Percentiles rank a stretch among this genome's conserved stretches.
Evolutionary conservation across 2,329 filamentous ascomycete genomes (phyloP).

Genomic region (Stromatinia cepivora): DNA sequence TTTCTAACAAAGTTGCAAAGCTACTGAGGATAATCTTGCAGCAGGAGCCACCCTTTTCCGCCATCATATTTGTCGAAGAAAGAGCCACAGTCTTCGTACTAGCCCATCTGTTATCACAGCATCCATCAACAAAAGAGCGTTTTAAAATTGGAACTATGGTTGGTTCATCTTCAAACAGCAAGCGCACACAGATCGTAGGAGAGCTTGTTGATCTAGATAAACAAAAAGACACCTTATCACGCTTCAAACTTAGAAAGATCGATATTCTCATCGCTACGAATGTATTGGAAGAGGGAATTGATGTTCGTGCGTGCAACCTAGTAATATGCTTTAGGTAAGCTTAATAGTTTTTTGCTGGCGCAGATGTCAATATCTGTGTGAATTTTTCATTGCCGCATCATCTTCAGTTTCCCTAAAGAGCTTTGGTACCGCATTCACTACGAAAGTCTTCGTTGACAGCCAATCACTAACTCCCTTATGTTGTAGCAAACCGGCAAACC

Average conservation of each 20-base stretch:
- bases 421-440: neutral
- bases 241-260: slow-evolving; percentile 55
- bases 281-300: slow-evolving; percentile 65
- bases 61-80: slow-evolving; percentile 69
- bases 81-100: slow-evolving; percentile 62
- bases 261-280: slow-evolving; percentile 61
- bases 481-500: slow-evolving; percentile 53
- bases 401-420: neutral
- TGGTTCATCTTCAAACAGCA: slow-evolving; percentile 49
- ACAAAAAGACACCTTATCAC: slow-evolving; percentile 45
- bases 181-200: slow-evolving; percentile 46
- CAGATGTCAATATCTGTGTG: neutral
- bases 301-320: slow-evolving; percentile 62
- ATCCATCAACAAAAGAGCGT: slow-evolving; percentile 49
- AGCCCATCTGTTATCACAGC: slow-evolving; percentile 48
- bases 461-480: neutral
- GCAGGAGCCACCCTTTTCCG: slow-evolving; percentile 47
- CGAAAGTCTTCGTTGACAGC: neutral
- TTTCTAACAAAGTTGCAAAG: slow-evolving; percentile 59
- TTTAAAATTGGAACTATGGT: slow-evolving; percentile 57
- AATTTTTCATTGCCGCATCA: neutral
- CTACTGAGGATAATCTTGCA: slow-evolving; percentile 55
- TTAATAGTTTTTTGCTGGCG: neutral
- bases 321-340: slow-evolving; percentile 58
- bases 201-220: slow-evolving; percentile 43